Evolutionary conservation across 1,284 basidiomycete species (phyloP).

Genomic region (Cryptococcus floricola): DNA sequence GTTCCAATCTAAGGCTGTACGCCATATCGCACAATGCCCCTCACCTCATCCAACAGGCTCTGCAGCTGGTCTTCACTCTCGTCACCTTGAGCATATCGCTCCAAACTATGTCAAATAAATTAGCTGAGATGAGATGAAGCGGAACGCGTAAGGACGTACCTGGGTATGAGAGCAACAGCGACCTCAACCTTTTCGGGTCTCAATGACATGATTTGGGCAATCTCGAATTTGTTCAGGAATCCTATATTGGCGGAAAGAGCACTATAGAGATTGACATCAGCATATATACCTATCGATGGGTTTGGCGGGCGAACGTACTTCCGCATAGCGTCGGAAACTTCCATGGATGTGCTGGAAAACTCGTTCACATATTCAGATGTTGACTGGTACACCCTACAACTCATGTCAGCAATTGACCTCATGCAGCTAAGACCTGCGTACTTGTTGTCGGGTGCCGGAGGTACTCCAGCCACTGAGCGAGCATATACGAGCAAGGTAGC

Average conservation of each 20-base stretch:
- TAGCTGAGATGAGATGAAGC: neutral
- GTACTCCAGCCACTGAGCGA: slow-evolving; percentile 28
- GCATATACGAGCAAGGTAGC: slow-evolving; percentile 29
- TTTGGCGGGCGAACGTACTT: slow-evolving; percentile 21
- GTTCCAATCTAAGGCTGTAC: slow-evolving; percentile 3
- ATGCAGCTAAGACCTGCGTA: slow-evolving; percentile 10
- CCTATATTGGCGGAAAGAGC: slow-evolving; percentile 27
- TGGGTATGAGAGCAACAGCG: slow-evolving; percentile 43
- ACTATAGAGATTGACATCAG: slow-evolving; percentile 5
- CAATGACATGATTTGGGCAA: slow-evolving; percentile 45
- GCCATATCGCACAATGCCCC: slow-evolving; percentile 32
- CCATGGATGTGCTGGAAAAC: slow-evolving; percentile 32
- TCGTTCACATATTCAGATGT: slow-evolving; percentile 39
- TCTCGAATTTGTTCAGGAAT: slow-evolving; percentile 46
- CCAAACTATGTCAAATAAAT: slow-evolving; percentile 26
- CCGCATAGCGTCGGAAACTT: slow-evolving; percentile 37
- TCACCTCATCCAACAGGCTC: slow-evolving; percentile 35
- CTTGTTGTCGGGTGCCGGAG: slow-evolving; percentile 45
- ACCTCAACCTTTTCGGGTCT: slow-evolving; percentile 40
- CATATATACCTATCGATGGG: neutral
- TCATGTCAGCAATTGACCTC: neutral
- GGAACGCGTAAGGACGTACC: slow-evolving; percentile 22
- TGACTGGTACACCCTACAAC: slow-evolving; percentile 37
- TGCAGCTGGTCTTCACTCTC: slow-evolving; percentile 31
- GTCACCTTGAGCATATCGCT: slow-evolving; percentile 36